Evolutionary conservation across 352 stramenopile species (phyloP).

Genomic region (Peronospora belbahrii): DNA sequence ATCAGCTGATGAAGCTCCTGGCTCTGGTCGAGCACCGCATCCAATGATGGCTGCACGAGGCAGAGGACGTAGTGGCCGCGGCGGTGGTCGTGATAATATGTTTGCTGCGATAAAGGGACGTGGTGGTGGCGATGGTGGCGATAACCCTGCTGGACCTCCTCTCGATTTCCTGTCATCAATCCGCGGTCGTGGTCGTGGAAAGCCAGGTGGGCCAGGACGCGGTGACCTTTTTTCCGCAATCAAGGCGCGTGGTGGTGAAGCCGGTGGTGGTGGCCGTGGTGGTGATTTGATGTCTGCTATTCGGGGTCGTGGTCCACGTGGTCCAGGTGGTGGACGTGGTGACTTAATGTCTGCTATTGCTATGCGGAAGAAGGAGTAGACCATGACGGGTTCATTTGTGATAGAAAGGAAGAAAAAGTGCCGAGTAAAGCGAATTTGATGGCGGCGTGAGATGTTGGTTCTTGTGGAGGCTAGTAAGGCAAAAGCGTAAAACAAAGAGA

Average conservation of each 20-base stretch:
- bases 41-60: conserved; percentile 41
- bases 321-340: conserved; percentile 25
- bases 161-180: conserved; percentile 52
- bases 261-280: conserved; percentile 23
- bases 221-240: conserved; percentile 67
- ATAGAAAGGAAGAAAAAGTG: conserved; percentile 21
- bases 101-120: conserved; percentile 49
- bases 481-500: conserved; percentile 10
- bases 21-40: conserved; percentile 30
- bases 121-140: conserved; percentile 39
- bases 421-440: conserved; percentile 8
- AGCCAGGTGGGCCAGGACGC: conserved; percentile 35
- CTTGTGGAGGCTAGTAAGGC: conserved; percentile 13
- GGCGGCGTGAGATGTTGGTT: conserved; percentile 2
- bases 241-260: conserved; percentile 29
- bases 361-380: conserved; percentile 53
- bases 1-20: conserved; percentile 27
- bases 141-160: conserved; percentile 22
- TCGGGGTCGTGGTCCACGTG: conserved; percentile 33
- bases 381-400: conserved; percentile 4
- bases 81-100: conserved; percentile 37
- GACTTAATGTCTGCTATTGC: conserved; percentile 60
- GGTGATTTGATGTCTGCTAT: conserved; percentile 57
- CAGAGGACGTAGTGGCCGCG: conserved; percentile 23
- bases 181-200: conserved; percentile 39